phyloP scores from a whole-genome alignment of 2,329 filamentous ascomycete species.

The Trichophyton mentagrophytes region DNA sequence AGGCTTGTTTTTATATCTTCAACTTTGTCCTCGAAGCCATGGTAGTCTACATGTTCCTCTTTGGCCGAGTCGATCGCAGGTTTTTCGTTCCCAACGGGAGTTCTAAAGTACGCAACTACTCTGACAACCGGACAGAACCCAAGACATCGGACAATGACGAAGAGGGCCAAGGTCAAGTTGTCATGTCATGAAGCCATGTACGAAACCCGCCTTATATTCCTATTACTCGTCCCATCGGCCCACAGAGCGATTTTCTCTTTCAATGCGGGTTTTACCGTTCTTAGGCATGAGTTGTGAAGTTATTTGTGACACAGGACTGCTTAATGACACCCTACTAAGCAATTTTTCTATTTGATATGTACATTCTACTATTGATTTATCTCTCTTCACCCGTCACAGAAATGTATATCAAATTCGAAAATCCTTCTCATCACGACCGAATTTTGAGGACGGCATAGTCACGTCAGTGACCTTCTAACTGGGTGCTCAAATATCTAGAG shows the following conservation, averaged over 20 bases:
- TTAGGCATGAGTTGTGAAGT: too few species aligned
- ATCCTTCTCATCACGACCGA: neutral
- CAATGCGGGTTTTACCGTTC: neutral
- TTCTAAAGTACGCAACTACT: constrained; percentile 14
- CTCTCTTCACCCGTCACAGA: neutral
- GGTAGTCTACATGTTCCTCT: constrained; percentile 53
- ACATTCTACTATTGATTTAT: neutral
- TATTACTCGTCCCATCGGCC: neutral
- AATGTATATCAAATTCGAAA: neutral
- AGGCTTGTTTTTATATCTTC: constrained; percentile 66
- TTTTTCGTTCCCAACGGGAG: constrained; percentile 65
- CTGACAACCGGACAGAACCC: neutral
- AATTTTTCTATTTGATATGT: neutral
- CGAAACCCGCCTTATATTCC: neutral
- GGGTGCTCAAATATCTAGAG: constrained; percentile 6
- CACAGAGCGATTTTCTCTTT: too few species aligned
- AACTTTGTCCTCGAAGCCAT: constrained; percentile 63
- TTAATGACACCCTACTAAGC: neutral
- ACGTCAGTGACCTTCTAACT: neutral
- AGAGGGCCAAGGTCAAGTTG: neutral
- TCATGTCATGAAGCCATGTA: neutral
- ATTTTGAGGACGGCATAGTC: neutral
- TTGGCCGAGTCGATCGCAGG: constrained; percentile 57
- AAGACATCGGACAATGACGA: neutral
- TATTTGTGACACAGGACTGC: too few species aligned